A percentile compares a stretch with the other conserved stretches of the same genome.
phyloP scores from a whole-genome alignment of 2,329 filamentous ascomycete species.

The Botrytis pseudocinerea region DNA sequence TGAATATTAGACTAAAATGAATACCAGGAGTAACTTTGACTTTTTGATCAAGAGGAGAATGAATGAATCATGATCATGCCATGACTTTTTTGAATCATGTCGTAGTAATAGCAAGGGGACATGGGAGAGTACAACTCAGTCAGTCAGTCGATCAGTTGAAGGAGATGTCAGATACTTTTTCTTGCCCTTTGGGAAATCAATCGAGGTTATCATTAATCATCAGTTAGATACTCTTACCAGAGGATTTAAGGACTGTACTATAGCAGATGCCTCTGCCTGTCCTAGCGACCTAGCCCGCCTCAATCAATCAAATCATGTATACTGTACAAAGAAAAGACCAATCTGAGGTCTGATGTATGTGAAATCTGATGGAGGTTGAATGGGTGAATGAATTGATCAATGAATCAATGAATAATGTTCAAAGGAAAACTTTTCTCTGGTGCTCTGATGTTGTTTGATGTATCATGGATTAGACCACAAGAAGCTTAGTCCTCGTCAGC shows the following conservation, averaged over 20 bases:
- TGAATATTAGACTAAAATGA: background rate
- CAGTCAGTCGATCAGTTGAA: background rate
- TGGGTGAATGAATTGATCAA: background rate
- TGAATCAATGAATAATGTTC: background rate
- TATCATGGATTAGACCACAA: background rate
- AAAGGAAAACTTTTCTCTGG: slow-evolving; percentile 1
- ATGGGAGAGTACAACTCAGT: background rate
- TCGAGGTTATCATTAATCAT: background rate
- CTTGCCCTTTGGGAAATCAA: background rate
- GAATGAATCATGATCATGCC: background rate
- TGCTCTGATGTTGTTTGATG: slow-evolving; percentile 19
- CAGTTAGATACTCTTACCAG: background rate
- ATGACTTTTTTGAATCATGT: background rate
- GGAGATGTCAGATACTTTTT: background rate
- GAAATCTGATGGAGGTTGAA: background rate
- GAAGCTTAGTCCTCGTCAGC: background rate
- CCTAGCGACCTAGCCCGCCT: background rate
- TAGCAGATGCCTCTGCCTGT: background rate
- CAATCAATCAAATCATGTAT: background rate
- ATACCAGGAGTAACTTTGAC: background rate
- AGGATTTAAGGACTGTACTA: background rate
- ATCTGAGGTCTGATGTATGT: background rate
- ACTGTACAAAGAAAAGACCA: background rate
- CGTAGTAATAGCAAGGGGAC: background rate
- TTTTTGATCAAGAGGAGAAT: background rate